Evolutionary conservation across 2,329 filamentous ascomycete species (phyloP), one percentile per base, ranked within the genome.

Genomic region (Dactylellina haptotyla): DNA sequence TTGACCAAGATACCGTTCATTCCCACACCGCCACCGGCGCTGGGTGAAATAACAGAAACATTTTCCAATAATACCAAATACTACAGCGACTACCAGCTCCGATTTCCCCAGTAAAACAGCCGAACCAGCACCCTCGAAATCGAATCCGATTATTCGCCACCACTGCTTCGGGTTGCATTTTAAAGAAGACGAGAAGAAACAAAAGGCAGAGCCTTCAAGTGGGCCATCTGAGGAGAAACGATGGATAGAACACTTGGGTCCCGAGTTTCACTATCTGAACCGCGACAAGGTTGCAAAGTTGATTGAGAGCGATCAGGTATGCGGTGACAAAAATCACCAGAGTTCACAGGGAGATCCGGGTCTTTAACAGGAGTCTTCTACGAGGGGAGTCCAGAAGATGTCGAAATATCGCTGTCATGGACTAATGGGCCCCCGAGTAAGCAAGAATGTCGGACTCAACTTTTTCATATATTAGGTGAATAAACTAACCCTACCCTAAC

Each of bases 391-490:
- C 59, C 48, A 16, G 59, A 64, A 45, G 51, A 32, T 14, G 16
- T 64, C 23, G n/a, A 18, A 8, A 39, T 63, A 16, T 14, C 8
- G 4, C 18, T 51, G 1, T 25, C n/a, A 16, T 63, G 46, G 45
- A 20, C 18, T 1, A 28, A 37, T 5, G 41, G 20, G 1, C 45
- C 46, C 16, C 59, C 59, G 1, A 28, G 18, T 5, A 53, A 41
- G n/a, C 12, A 43, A 30, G 32, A 64, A 37, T 54, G 59, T 18
- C 34, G 20, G 4, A 18, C 30, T 25, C 32, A 64, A 39, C 14
- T 64, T 14, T 26, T 54, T 14, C 48, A 41, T 30, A 43, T 64
- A n/a, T 10, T 64, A 28, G 59, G 45, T 46, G 28, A 30, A n/a
- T 43, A 20, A 37, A 62, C 18, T 10, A 10, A 20, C 14, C n/a